Evolutionary conservation across 176 grass and related monocot species (phyloP).

Genomic region (Musa troglodytarum): DNA sequence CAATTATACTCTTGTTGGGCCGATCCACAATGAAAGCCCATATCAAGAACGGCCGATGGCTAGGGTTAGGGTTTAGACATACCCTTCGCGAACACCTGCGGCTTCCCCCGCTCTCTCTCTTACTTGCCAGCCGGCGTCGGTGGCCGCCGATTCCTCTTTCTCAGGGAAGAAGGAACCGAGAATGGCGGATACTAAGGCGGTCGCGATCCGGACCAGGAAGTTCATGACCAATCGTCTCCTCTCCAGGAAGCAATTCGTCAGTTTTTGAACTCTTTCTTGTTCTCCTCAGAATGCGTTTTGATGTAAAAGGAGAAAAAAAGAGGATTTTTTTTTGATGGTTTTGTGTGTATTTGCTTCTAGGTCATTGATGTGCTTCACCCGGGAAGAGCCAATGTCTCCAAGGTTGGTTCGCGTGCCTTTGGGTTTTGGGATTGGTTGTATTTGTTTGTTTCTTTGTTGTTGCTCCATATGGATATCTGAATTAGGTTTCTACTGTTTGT

Average conservation of each 20-base stretch:
- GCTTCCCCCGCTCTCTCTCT: too few relatives aligned
- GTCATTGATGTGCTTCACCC: constrained; percentile 92
- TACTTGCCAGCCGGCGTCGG: not conserved
- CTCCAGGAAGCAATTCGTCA: constrained; percentile 80
- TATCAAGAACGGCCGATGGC: too few relatives aligned
- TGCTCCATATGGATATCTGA: not conserved
- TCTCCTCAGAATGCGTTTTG: not conserved
- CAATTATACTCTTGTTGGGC: too few relatives aligned
- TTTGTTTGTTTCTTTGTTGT: too few relatives aligned
- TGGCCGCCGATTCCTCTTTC: not conserved
- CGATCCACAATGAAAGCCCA: too few relatives aligned
- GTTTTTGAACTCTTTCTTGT: not conserved
- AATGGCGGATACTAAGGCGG: constrained; percentile 77
- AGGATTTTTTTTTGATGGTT: not conserved
- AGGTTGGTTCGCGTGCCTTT: constrained; percentile 28
- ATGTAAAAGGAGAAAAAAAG: not conserved
- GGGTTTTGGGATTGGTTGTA: too few relatives aligned
- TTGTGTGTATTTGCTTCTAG: constrained; percentile 22
- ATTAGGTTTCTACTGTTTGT: not conserved
- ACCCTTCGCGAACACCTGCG: too few relatives aligned
- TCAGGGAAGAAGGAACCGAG: not conserved
- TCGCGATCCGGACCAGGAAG: constrained; percentile 86
- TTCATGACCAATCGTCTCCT: constrained; percentile 98
- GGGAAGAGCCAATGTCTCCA: constrained; percentile 86
- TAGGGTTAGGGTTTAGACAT: not conserved